Base-by-base conservation (phyloP, 345 rosid species). In the Chamaenerion angustifolium region DNA sequence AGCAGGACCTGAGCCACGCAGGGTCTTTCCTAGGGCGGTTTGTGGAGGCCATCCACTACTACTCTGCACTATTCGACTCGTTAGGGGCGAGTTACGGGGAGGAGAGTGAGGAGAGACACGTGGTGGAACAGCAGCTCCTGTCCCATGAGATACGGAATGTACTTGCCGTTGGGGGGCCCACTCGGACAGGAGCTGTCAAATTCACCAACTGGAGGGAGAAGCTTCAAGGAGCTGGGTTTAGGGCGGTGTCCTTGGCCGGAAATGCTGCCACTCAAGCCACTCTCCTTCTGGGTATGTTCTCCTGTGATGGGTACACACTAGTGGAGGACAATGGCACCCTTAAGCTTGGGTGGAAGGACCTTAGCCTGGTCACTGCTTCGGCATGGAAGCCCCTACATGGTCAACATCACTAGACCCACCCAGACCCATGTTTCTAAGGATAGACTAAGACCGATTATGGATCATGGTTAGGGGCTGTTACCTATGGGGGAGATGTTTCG, bases 331-430 rank as follows among this genome's bases (percentile, higher is more conserved):
- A 68, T 41, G 98, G 98, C 11, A 67, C 98, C 1, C 79, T 92
- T 40, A 92, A 87, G 66, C 94, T 92, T 35, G 98, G 98, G 12
- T 92, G 98, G 98, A 92, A 92, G 60, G 98, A 92, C 61, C 96
- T 92, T 16, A 87, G 96, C 51, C 75, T 92, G 72, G 90, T 92
- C 10, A 92, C 98, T 49, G 98, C 98, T 45, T 92, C 98, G 3
- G 98, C 98, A 12, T 92, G 98, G 98, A 73, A 89, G 42, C 96
- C 96, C 6, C 2, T 5, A 3, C 8, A 31, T 7, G 25, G 25
- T 21, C 25, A 21, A 2, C 25, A 21, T 21, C 4, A 2, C 25
- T 21, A 21, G 4, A 21, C 25, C 25, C 25, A 4, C 4, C n/a
- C n/a, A n/a, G n/a, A n/a, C n/a, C n/a, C n/a, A n/a, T n/a, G n/a